These are phyloP conservation scores for Kwoniella mangroviensis DNA, from an alignment of 768 basidiomycete genomes.

Conservation along the genomic window DNA sequence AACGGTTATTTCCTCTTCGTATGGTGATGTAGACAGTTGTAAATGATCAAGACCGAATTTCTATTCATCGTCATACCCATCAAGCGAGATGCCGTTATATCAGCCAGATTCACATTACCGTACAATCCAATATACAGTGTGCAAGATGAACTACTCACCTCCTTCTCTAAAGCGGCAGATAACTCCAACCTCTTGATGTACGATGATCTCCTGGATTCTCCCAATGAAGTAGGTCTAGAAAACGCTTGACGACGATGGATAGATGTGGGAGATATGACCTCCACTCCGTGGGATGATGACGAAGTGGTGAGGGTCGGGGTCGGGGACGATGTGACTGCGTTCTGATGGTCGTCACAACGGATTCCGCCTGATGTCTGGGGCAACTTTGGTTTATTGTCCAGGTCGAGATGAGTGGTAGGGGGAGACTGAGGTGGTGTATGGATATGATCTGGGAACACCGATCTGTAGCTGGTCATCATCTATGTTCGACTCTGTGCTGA, in stretches of 20 bases:
- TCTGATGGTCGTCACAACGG: too few relatives aligned
- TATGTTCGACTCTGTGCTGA: too few relatives aligned
- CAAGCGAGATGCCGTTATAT: background rate
- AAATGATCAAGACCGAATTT: slow-evolving; percentile 15
- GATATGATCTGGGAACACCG: too few relatives aligned
- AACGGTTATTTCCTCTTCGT: slow-evolving; percentile 10
- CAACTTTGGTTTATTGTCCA: too few relatives aligned
- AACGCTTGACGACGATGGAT: too few relatives aligned
- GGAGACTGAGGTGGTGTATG: too few relatives aligned
- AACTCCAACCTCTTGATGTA: slow-evolving; percentile 12
- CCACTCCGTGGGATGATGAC: background rate
- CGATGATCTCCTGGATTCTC: slow-evolving; percentile 7
- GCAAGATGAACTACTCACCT: slow-evolving; percentile 5
- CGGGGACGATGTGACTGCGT: too few relatives aligned
- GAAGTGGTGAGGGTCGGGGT: background rate
- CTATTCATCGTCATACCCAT: background rate
- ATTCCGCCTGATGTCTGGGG: too few relatives aligned
- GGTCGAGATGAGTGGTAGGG: too few relatives aligned
- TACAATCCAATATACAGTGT: background rate
- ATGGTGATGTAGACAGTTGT: slow-evolving; percentile 6
- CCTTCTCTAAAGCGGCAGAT: background rate
- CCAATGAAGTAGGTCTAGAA: slow-evolving; percentile 1
- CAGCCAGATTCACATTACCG: background rate
- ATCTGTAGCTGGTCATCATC: too few relatives aligned
- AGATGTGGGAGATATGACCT: background rate